phyloP scores from a whole-genome alignment of 176 grass and related monocot species.

The Canna indica region DNA sequence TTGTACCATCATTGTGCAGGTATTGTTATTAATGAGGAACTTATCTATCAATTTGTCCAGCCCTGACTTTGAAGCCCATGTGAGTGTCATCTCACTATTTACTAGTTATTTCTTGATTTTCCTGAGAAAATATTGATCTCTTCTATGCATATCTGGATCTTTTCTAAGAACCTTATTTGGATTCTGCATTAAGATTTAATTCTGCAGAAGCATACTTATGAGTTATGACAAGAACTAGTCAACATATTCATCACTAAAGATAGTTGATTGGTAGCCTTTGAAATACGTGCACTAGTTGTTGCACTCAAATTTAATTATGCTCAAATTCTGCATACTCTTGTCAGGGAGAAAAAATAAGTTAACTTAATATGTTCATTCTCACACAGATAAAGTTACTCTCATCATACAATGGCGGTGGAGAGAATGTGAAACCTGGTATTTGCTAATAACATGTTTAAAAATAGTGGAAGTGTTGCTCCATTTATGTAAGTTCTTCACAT shows the following conservation, averaged over 20 bases:
- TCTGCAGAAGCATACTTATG: background rate
- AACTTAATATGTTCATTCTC: too few species aligned
- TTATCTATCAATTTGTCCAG: conserved; percentile 60
- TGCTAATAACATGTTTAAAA: background rate
- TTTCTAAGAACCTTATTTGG: background rate
- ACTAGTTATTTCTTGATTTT: background rate
- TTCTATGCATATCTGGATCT: background rate
- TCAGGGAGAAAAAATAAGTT: background rate
- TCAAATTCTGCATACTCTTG: background rate
- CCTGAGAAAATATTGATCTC: background rate
- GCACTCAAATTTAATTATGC: background rate
- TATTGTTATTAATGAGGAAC: conserved; percentile 73
- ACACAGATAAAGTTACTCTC: background rate
- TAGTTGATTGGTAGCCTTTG: too few species aligned
- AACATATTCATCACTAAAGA: too few species aligned
- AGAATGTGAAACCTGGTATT: background rate
- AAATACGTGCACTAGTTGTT: background rate
- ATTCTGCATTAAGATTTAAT: background rate
- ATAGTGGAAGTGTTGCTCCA: conserved; percentile 1
- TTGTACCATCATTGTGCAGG: conserved; percentile 30
- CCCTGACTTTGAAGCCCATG: conserved; percentile 77
- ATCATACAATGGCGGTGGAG: background rate
- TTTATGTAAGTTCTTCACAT: conserved; percentile 2
- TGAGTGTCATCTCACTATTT: conserved; percentile 21
- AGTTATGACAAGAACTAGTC: background rate